phyloP scores from a whole-genome alignment of 2,329 filamentous ascomycete species.

The Hypoxylon sp. region DNA sequence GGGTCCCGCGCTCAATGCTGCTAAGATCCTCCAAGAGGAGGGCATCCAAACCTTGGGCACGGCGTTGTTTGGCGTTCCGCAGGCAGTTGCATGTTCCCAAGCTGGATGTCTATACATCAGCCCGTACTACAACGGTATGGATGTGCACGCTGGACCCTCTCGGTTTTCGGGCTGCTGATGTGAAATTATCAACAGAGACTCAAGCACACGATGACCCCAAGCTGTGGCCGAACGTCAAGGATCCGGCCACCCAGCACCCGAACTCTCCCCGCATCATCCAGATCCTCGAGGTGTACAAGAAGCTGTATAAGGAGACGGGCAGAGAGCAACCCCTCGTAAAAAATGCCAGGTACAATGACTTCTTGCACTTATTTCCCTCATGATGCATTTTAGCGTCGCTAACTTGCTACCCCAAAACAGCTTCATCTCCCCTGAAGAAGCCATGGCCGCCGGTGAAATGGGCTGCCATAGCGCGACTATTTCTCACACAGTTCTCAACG shows the following conservation, averaged over 20 bases:
- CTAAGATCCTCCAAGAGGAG: slow-evolving; percentile 55
- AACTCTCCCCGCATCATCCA: slow-evolving; percentile 64
- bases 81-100: slow-evolving; percentile 66
- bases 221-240: slow-evolving; percentile 63
- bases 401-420: slow-evolving; percentile 47
- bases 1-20: slow-evolving; percentile 63
- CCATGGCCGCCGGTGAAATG: slow-evolving; percentile 62
- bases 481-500: slow-evolving; percentile 54
- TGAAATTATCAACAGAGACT: slow-evolving; percentile 54
- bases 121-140: slow-evolving; percentile 63
- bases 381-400: slow-evolving; percentile 15
- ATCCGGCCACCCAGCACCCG: slow-evolving; percentile 63
- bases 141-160: neutral
- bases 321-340: slow-evolving; percentile 64
- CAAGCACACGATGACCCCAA: slow-evolving; percentile 60
- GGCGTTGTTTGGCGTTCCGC: slow-evolving; percentile 62
- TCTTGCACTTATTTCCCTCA: neutral
- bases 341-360: slow-evolving; percentile 53
- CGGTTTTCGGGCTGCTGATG: slow-evolving; percentile 14
- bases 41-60: slow-evolving; percentile 61
- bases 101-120: slow-evolving; percentile 63
- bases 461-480: slow-evolving; percentile 64
- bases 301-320: slow-evolving; percentile 63
- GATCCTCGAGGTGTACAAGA: slow-evolving; percentile 64
- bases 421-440: slow-evolving; percentile 61